Evolutionary conservation across 78 protist species (phyloP).

Genomic region (Speleostelium caveatum): DNA sequence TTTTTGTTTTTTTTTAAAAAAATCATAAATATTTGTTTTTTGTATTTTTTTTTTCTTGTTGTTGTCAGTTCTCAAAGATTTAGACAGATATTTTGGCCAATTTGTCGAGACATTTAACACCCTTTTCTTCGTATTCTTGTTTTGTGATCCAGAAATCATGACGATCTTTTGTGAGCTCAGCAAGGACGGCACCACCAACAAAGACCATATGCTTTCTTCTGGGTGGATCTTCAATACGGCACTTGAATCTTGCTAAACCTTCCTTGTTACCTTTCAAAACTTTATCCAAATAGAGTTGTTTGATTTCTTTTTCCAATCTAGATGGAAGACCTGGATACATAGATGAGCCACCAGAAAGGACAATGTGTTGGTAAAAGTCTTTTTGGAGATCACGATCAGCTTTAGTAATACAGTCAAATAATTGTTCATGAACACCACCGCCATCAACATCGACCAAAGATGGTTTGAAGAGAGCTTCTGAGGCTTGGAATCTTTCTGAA

Average conservation of each 20-base stretch:
- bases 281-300: conserved; percentile 88
- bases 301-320: conserved; percentile 96
- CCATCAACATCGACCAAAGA: conserved; percentile 94
- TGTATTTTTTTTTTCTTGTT: no score
- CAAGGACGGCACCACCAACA: conserved; percentile 99
- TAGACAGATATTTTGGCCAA: conserved; percentile 66
- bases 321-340: conserved; percentile 98
- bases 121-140: conserved; percentile 93
- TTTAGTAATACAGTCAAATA: conserved; percentile 94
- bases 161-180: conserved; percentile 96
- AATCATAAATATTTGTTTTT: no score
- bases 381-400: conserved; percentile 96
- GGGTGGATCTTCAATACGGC: conserved; percentile 98
- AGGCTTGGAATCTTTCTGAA: conserved; percentile 97
- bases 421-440: conserved; percentile 92
- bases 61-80: no score
- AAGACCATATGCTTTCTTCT: conserved; percentile 99
- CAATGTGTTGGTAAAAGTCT: conserved; percentile 98
- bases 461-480: conserved; percentile 99
- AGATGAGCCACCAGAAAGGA: conserved; percentile 93
- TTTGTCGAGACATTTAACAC: conserved; percentile 74
- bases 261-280: conserved; percentile 90
- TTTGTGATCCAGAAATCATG: conserved; percentile 93
- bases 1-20: no score
- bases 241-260: conserved; percentile 88